Evolutionary conservation across 202 grass and related monocot species (phyloP).

Genomic region (Schoenoplectus tabernaemontani): DNA sequence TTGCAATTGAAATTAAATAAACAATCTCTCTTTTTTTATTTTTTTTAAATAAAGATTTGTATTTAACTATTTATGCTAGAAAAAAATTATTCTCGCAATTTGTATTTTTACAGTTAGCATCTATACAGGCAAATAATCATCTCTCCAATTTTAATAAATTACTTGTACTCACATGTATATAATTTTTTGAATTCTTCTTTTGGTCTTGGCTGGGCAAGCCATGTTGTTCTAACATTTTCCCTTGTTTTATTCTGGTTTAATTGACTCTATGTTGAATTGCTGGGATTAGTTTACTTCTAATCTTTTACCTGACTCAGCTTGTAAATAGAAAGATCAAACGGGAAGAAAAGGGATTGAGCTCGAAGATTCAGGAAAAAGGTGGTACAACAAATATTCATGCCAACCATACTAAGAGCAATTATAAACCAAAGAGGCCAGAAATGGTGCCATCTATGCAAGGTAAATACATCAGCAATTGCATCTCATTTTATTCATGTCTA

Average conservation of each 20-base stretch:
- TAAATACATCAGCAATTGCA: neutral
- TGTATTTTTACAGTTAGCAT: no score
- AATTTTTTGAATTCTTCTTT: neutral
- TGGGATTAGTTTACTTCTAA: neutral
- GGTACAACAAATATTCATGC: neutral
- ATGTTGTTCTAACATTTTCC: neutral
- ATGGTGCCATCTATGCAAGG: neutral
- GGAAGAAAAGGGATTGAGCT: neutral
- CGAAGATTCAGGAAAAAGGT: neutral
- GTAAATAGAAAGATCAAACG: conserved; percentile 11
- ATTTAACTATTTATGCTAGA: neutral
- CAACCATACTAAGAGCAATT: neutral
- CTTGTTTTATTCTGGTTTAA: neutral
- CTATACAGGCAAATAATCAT: neutral
- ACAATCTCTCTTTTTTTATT: neutral
- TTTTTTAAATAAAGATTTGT: neutral
- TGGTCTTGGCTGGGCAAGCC: neutral
- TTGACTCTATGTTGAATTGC: neutral
- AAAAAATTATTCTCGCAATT: neutral
- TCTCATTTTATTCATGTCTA: neutral
- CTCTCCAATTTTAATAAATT: neutral
- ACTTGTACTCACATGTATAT: neutral
- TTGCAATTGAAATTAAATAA: neutral
- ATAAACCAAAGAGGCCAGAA: neutral
- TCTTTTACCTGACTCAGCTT: conserved; percentile 4